Percentiles rank a stretch among this genome's conserved stretches.
Conservation (phyloP, 495 filamentous ascomycete species). For the Aspergillus ostianus region DNA sequence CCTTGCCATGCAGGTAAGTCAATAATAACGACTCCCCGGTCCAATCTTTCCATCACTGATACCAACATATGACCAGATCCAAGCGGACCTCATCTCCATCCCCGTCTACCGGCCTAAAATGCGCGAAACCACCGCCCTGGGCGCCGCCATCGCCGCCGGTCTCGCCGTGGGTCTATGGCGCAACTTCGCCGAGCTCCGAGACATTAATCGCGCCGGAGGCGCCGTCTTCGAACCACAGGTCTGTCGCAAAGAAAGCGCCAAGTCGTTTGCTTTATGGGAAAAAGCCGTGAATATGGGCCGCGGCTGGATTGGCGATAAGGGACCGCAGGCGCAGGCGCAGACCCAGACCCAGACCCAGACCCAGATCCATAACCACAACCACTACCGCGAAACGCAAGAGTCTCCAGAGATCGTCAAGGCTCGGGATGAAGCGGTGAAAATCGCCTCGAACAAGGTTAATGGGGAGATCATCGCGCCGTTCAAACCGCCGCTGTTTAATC, state of each 20-base stretch:
- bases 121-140: constrained; percentile 91
- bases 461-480: constrained; percentile 20
- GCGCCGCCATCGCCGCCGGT: constrained; percentile 92
- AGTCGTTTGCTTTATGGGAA: constrained; percentile 74
- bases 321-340: background rate
- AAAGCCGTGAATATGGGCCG: constrained; percentile 82
- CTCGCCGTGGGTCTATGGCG: constrained; percentile 83
- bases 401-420: background rate
- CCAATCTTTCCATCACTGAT: background rate
- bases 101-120: constrained; percentile 56
- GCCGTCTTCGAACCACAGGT: constrained; percentile 71
- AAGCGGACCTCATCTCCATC: constrained; percentile 45
- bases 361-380: no score
- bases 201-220: constrained; percentile 72
- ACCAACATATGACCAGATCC: constrained; percentile 27
- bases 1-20: constrained; percentile 76
- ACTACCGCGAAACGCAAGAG: constrained; percentile 5
- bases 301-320: constrained; percentile 59
- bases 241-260: constrained; percentile 54
- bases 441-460: constrained; percentile 15
- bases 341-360: background rate
- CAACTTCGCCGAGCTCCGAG: constrained; percentile 72
- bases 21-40: background rate
- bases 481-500: constrained; percentile 21
- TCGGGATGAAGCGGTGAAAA: constrained; percentile 5